phyloP scores from a whole-genome alignment of 2,329 filamentous ascomycete species.

The Claviceps maximensis region DNA sequence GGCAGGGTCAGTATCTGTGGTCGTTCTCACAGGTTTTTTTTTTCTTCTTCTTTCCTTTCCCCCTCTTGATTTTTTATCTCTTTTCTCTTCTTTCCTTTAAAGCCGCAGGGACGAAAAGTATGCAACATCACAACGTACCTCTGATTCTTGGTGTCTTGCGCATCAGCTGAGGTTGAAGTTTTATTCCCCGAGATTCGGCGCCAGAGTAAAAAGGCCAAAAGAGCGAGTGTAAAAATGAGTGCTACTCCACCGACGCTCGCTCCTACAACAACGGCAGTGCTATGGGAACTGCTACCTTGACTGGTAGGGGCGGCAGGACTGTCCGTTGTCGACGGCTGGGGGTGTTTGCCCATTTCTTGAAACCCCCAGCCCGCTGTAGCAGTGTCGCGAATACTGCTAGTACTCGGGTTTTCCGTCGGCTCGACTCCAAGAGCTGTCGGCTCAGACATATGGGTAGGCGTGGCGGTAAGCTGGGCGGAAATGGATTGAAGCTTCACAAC shows the following conservation, averaged over 20 bases:
- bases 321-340: conserved; percentile 8
- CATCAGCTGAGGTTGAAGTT: neutral
- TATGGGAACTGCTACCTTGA: conserved; percentile 16
- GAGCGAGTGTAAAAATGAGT: conserved; percentile 28
- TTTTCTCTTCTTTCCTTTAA: too few relatives aligned
- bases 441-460: conserved; percentile 23
- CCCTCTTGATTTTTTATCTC: neutral
- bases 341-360: conserved; percentile 1
- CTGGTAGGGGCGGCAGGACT: conserved; percentile 16
- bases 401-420: conserved; percentile 5
- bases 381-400: neutral
- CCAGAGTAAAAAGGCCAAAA: conserved; percentile 29
- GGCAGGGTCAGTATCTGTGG: conserved; percentile 8
- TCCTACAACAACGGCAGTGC: conserved; percentile 38
- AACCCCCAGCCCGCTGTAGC: neutral
- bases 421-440: conserved; percentile 28
- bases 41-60: neutral
- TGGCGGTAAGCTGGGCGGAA: conserved; percentile 27
- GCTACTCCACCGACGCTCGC: conserved; percentile 40
- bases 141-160: conserved; percentile 25
- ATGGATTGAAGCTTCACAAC: conserved; percentile 24
- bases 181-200: conserved; percentile 17
- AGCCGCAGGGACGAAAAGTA: too few relatives aligned
- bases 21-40: neutral
- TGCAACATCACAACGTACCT: conserved; percentile 18